Base-by-base conservation (phyloP, 352 stramenopile genomes). In the Phytopythium cucurbitacearum region DNA sequence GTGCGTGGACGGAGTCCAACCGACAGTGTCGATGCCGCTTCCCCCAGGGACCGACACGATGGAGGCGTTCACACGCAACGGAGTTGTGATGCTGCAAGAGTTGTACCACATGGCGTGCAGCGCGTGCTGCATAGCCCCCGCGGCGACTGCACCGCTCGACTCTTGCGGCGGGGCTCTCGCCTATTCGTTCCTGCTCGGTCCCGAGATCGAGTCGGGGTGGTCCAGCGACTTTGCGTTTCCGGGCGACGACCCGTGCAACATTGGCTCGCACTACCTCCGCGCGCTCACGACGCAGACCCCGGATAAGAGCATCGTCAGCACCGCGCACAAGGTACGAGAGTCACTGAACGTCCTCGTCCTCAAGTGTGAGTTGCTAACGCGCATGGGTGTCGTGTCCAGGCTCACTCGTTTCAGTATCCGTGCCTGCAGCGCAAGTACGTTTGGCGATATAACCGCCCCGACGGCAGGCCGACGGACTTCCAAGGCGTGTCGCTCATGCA, bases 401-500 rank as follows among this genome's bases (percentile, higher is more conserved):
- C 12, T n/a, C 40, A 12, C 21, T 12, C 40, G 7, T 12, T 53
- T 1, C 15, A 53, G 48, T 37, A 42, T 7, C 7, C 10, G 11
- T 53, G 8, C 35, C 37, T 10, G n/a, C 35, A 53, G n/a, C 15
- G 48, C 3, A 53, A 53, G 36, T 53, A 44, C 10, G 40, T 37
- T 3, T 53, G 48, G 48, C 21, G 37, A 13, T 21, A 5, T 9
- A 21, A 53, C 4, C 3, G 35, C 28, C 36, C 15, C 36, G 3
- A 12, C 1, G 0, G 1, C 3, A 13, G 7, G 7, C 4, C 13
- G 4, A 15, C 28, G 1, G n/a, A 44, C 10, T 11, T 53, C 13
- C 35, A 53, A 5, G 48, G 48, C 15, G 48, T 13, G 7, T 38
- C 48, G 16, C 7, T 53, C 35, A 53, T 53, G 48, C 48, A 53